phyloP scores from a whole-genome alignment of 75 land plant species.

The Pinus albicaulis region DNA sequence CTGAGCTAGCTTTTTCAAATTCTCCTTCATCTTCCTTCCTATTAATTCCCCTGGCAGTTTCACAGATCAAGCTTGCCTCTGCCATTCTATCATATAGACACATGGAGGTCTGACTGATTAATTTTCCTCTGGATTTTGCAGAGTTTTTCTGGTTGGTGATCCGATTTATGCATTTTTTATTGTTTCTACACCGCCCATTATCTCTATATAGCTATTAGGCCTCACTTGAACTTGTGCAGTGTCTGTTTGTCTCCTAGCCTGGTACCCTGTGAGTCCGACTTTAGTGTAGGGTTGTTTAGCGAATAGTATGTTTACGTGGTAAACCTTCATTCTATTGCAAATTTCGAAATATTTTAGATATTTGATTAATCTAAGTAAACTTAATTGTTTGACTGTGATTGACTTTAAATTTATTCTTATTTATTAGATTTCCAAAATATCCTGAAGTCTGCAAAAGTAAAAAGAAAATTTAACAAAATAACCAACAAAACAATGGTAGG shows the following conservation, averaged over 20 bases:
- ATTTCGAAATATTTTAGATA: no score
- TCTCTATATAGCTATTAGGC: not conserved
- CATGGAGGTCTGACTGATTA: not conserved
- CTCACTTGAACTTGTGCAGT: no score
- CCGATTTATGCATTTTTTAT: not conserved
- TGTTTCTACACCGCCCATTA: not conserved
- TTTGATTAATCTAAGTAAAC: no score
- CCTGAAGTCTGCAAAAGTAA: no score
- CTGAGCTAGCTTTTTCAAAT: not conserved
- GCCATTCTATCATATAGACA: constrained; percentile 1
- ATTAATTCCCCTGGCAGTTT: not conserved
- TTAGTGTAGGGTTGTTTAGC: not conserved
- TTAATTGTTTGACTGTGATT: no score
- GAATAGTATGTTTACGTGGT: not conserved
- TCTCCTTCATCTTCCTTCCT: not conserved
- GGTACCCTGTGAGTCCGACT: not conserved
- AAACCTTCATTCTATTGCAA: no score
- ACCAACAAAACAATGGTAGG: constrained; percentile 2
- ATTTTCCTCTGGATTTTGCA: not conserved
- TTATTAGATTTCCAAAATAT: no score
- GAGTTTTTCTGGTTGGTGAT: not conserved
- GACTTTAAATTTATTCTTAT: no score
- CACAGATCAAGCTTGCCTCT: not conserved
- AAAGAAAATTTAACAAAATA: not conserved
- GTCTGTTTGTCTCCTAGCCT: not conserved